Evolutionary conservation across 768 basidiomycete genomes (phyloP).

Genomic region (Leccinum truebloodii): DNA sequence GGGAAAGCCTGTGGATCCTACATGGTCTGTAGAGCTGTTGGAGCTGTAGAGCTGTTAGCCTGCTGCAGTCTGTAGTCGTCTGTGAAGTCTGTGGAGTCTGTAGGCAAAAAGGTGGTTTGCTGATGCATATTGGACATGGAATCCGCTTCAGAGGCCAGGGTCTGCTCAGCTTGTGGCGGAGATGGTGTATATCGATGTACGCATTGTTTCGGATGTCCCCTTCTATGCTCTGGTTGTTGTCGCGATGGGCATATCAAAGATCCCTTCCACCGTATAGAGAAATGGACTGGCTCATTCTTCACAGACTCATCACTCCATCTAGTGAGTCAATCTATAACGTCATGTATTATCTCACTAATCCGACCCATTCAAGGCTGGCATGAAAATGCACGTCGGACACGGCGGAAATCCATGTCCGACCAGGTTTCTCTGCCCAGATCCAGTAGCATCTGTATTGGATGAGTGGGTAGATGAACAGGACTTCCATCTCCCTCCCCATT

Average conservation of each 20-base stretch:
- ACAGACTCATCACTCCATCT: neutral
- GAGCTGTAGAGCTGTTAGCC: no score
- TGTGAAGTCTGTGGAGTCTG: no score
- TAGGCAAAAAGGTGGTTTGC: no score
- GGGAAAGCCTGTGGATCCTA: no score
- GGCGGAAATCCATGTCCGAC: neutral
- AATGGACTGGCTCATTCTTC: neutral
- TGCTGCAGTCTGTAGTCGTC: no score
- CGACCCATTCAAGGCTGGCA: neutral
- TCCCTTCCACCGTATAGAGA: neutral
- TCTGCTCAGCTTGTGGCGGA: neutral
- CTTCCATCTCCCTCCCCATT: neutral
- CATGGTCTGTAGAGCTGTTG: no score
- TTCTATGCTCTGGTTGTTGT: neutral
- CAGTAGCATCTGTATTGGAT: no score
- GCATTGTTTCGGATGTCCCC: neutral
- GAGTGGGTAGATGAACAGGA: neutral
- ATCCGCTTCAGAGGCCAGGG: neutral
- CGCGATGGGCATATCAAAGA: neutral
- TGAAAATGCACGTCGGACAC: neutral
- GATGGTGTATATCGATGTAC: neutral
- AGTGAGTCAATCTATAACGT: neutral
- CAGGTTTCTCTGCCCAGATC: no score
- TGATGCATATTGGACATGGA: neutral
- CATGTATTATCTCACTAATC: neutral